These are phyloP conservation scores for Magnaporthiopsis incrustans DNA, from an alignment of 2,329 filamentous ascomycete genomes.

Conservation along the genomic window DNA sequence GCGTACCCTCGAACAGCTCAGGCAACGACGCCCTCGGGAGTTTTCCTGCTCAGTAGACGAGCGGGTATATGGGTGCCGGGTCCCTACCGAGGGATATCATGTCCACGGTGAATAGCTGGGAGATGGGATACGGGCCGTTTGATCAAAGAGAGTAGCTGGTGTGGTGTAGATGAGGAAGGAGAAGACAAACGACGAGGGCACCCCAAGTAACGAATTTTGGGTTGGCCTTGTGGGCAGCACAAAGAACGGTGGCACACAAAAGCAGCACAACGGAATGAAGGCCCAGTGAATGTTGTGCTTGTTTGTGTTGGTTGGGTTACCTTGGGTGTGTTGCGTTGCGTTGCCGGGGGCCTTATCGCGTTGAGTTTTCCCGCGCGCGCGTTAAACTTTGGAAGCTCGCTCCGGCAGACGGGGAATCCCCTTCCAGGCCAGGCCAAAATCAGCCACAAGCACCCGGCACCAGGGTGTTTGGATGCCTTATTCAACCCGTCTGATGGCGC, in stretches of 20 bases:
- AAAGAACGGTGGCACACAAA: background rate
- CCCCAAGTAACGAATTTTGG: background rate
- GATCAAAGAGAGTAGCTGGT: background rate
- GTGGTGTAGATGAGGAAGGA: background rate
- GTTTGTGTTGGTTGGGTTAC: background rate
- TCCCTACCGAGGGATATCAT: background rate
- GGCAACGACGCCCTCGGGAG: background rate
- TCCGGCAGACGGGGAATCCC: background rate
- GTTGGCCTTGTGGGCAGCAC: background rate
- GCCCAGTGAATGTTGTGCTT: background rate
- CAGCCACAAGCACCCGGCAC: background rate
- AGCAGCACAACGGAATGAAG: background rate
- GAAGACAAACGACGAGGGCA: background rate
- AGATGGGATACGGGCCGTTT: background rate
- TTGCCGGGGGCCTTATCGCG: background rate
- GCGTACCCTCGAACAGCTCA: background rate
- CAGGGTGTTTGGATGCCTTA: background rate
- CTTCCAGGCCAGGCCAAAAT: background rate
- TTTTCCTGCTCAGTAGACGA: background rate
- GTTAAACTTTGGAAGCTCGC: background rate
- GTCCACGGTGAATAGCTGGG: background rate
- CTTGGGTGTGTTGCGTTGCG: background rate
- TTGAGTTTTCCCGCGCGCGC: background rate
- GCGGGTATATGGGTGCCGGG: background rate
- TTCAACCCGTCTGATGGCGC: too few species aligned